Conservation (phyloP, 805 yeast genomes). For the Alloascoidea hylecoeti region DNA sequence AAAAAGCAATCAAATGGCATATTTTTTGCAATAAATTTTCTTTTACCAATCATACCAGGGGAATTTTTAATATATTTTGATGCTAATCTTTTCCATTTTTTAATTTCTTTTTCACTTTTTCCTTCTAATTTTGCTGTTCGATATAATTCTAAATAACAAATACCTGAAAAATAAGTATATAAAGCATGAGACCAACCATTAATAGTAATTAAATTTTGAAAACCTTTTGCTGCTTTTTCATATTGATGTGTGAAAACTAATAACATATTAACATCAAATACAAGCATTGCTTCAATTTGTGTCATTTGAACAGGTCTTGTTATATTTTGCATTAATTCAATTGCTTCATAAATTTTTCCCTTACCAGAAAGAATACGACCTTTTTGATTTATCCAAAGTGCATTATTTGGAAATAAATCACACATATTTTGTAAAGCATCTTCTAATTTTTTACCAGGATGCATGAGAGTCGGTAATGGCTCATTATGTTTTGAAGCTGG, state of each 20-base stretch:
- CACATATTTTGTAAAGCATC: constrained; percentile 49
- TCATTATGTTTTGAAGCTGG: neutral
- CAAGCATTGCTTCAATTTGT: constrained; percentile 77
- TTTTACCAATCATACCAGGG: constrained; percentile 53
- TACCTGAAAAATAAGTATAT: constrained; percentile 75
- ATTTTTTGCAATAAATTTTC: constrained; percentile 59
- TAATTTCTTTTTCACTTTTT: constrained; percentile 13
- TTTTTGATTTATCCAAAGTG: constrained; percentile 82
- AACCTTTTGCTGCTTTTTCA: constrained; percentile 68
- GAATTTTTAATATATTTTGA: constrained; percentile 33
- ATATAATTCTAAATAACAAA: constrained; percentile 76
- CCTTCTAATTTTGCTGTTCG: constrained; percentile 27
- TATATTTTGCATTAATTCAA: constrained; percentile 55
- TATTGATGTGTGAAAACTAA: constrained; percentile 60
- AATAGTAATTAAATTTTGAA: constrained; percentile 48
- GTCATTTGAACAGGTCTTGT: constrained; percentile 55
- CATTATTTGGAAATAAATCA: constrained; percentile 70
- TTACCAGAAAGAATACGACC: constrained; percentile 72
- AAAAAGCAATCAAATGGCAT: constrained; percentile 87
- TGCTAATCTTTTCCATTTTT: constrained; percentile 23
- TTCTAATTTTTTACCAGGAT: constrained; percentile 18
- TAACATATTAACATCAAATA: constrained; percentile 74
- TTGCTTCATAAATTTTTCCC: constrained; percentile 57
- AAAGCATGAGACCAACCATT: constrained; percentile 89
- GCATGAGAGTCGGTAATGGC: too few species aligned